These are phyloP conservation scores for Monilinia laxa DNA, from an alignment of 2,329 filamentous ascomycete genomes.

Conservation along the genomic window DNA sequence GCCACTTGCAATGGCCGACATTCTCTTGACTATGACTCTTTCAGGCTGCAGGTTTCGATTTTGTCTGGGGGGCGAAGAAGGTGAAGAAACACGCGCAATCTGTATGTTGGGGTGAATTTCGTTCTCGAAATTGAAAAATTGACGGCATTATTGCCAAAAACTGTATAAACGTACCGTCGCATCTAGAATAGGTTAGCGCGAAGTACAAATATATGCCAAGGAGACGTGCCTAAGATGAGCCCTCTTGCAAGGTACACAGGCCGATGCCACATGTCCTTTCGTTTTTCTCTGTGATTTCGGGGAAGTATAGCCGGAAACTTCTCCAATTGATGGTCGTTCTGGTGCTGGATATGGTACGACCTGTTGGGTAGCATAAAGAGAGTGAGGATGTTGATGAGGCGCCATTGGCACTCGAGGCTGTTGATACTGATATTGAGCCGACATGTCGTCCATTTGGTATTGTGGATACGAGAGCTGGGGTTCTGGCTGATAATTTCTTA, in stretches of 20 bases:
- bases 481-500: slow-evolving; percentile 45
- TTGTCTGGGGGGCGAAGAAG: neutral
- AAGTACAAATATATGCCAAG: slow-evolving; percentile 20
- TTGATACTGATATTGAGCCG: slow-evolving; percentile 32
- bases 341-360: slow-evolving; percentile 33
- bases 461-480: slow-evolving; percentile 31
- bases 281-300: slow-evolving; percentile 65
- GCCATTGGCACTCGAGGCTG: slow-evolving; percentile 28
- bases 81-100: neutral
- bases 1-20: neutral
- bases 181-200: slow-evolving; percentile 49
- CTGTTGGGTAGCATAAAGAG: slow-evolving; percentile 31
- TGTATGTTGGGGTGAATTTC: neutral
- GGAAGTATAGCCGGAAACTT: slow-evolving; percentile 51
- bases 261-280: slow-evolving; percentile 80
- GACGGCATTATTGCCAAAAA: slow-evolving; percentile 14
- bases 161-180: slow-evolving; percentile 57
- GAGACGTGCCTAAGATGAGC: slow-evolving; percentile 66
- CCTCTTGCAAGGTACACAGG: slow-evolving; percentile 82
- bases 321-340: slow-evolving; percentile 43
- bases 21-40: neutral
- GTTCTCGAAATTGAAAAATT: slow-evolving; percentile 21
- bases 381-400: slow-evolving; percentile 32
- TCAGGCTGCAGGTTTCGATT: neutral
- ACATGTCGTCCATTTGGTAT: slow-evolving; percentile 34